A percentile compares a stretch with the other conserved stretches of the same genome.
Evolutionary conservation across 1,284 basidiomycete genomes (phyloP).

Genomic region (Rhodotorula mucilaginosa): DNA sequence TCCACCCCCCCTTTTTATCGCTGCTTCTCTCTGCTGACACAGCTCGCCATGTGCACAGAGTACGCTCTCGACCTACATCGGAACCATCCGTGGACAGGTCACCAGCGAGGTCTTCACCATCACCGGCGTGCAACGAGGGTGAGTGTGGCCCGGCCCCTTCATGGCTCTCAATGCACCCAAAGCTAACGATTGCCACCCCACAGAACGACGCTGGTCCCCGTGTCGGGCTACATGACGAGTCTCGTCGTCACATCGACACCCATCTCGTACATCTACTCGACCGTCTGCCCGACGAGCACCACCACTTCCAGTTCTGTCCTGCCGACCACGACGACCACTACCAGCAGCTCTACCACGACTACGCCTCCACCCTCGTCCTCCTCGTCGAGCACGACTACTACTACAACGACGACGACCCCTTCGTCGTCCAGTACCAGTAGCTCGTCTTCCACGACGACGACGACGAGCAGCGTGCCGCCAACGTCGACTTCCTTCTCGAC

Average conservation of each 20-base stretch:
- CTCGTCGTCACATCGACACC: slow-evolving; percentile 21
- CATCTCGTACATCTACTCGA: slow-evolving; percentile 17
- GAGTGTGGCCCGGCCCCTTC: too few relatives aligned
- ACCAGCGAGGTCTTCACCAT: background rate
- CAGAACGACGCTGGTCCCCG: slow-evolving; percentile 8
- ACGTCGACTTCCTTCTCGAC: slow-evolving; percentile 2
- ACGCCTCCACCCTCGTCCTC: slow-evolving; percentile 4
- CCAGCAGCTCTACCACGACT: background rate
- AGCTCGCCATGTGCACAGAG: background rate
- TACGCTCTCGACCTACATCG: slow-evolving; percentile 1
- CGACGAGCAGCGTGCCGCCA: background rate
- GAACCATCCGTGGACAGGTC: slow-evolving; percentile 5
- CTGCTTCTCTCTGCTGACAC: background rate
- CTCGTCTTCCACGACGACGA: background rate
- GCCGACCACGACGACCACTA: slow-evolving; percentile 1
- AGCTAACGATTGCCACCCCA: background rate
- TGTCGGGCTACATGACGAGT: slow-evolving; percentile 11
- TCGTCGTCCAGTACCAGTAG: background rate
- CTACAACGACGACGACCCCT: slow-evolving; percentile 6
- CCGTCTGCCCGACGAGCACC: slow-evolving; percentile 3
- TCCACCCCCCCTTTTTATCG: background rate
- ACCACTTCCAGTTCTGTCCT: background rate
- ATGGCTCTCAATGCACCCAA: background rate
- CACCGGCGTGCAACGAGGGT: background rate
- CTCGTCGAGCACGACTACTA: slow-evolving; percentile 7